These are phyloP conservation scores for Podospora appendiculata DNA, from an alignment of 495 filamentous ascomycete genomes.

Conservation along the genomic window DNA sequence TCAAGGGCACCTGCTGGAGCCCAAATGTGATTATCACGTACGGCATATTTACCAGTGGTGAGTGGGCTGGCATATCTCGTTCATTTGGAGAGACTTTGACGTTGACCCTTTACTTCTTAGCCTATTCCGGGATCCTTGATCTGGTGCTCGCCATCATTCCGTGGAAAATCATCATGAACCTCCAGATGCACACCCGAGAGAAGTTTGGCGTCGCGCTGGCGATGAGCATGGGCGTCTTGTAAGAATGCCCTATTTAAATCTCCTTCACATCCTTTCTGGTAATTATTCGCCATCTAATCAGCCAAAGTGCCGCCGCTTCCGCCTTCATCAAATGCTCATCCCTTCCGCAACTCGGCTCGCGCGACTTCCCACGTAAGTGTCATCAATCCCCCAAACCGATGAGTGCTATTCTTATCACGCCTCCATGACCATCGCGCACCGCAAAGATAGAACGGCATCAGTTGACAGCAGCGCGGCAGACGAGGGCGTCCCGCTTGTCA, in stretches of 20 bases:
- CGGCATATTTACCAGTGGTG: slow-evolving; percentile 17
- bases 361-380: slow-evolving; percentile 16
- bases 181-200: slow-evolving; percentile 23
- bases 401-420: too few species aligned
- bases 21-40: slow-evolving; percentile 13
- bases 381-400: too few species aligned
- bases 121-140: slow-evolving; percentile 23
- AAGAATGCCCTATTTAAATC: not conserved
- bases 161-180: slow-evolving; percentile 22
- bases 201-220: slow-evolving; percentile 29
- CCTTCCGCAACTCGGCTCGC: slow-evolving; percentile 13
- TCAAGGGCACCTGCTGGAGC: slow-evolving; percentile 26
- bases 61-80: not conserved
- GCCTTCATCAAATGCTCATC: slow-evolving; percentile 24
- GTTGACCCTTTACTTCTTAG: not conserved
- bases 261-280: not conserved
- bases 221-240: slow-evolving; percentile 29
- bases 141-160: slow-evolving; percentile 21
- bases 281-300: not conserved
- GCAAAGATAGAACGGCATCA: not conserved
- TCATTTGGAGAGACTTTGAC: too few species aligned
- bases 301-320: slow-evolving; percentile 12
- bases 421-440: not conserved
- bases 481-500: slow-evolving; percentile 16
- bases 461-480: slow-evolving; percentile 1